Conservation (phyloP, 208 protist genomes). For the Phytomonas serpens region DNA sequence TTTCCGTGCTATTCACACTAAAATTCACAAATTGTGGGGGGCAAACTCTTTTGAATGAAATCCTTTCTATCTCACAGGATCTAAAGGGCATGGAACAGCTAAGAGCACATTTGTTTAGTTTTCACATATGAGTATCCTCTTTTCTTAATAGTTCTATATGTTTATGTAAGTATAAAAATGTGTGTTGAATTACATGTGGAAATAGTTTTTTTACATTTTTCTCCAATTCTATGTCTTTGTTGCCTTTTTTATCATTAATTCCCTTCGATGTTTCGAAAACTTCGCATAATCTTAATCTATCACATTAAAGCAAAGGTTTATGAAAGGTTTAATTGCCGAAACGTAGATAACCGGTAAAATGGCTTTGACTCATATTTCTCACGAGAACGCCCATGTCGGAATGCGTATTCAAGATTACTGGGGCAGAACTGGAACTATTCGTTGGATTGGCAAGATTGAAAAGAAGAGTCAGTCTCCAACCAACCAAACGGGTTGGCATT, state of each 20-base stretch:
- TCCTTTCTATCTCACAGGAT: conserved; percentile 7
- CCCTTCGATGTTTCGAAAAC: not conserved
- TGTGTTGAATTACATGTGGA: not conserved
- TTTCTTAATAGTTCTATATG: not conserved
- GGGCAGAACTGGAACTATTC: conserved; percentile 49
- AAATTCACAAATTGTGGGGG: not conserved
- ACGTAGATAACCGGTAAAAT: not conserved
- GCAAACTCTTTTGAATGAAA: not conserved
- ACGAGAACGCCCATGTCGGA: conserved; percentile 34
- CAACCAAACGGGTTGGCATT: conserved; percentile 38
- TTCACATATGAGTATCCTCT: conserved; percentile 3
- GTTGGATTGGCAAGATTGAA: conserved; percentile 51
- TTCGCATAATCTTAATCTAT: not conserved
- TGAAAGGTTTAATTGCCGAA: not conserved
- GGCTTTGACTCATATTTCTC: conserved; percentile 10
- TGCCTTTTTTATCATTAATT: conserved; percentile 7
- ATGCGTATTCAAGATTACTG: conserved; percentile 76
- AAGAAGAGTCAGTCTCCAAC: conserved; percentile 43
- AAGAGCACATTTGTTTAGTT: not conserved
- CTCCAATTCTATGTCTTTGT: not conserved
- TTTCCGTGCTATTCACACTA: too few species aligned
- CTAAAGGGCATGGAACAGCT: not conserved
- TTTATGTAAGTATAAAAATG: not conserved
- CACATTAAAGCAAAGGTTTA: not conserved
- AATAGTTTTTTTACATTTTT: conserved; percentile 6